Evolutionary conservation across 768 basidiomycete genomes (phyloP).

Genomic region (Rhodotorula babjevae): DNA sequence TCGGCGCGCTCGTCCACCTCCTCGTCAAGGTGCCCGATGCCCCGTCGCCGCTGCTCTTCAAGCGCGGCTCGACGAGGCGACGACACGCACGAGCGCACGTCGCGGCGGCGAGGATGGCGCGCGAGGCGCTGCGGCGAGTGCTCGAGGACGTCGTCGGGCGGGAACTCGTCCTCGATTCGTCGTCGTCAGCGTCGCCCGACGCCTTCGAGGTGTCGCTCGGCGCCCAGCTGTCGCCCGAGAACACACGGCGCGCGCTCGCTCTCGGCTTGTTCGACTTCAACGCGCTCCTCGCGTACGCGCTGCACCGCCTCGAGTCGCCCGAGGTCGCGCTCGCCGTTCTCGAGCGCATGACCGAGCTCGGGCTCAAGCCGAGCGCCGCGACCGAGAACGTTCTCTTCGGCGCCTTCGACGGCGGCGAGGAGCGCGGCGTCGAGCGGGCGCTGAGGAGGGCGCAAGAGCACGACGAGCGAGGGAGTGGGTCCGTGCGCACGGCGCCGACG

Average conservation of each 20-base stretch:
- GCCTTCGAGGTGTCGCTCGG: not conserved
- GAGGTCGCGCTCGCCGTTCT: slow-evolving; percentile 31
- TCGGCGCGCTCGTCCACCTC: slow-evolving; percentile 9
- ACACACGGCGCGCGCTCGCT: not conserved
- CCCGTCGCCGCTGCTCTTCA: slow-evolving; percentile 7
- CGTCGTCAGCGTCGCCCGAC: not conserved
- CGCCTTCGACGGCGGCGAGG: not conserved
- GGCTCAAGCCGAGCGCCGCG: slow-evolving; percentile 11
- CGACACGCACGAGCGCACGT: slow-evolving; percentile 4
- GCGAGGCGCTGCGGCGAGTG: slow-evolving; percentile 22
- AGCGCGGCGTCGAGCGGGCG: not conserved
- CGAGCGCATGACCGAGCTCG: slow-evolving; percentile 11
- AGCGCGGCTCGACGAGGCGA: not conserved
- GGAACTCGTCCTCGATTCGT: not conserved
- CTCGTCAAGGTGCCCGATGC: slow-evolving; percentile 20
- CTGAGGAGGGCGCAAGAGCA: not conserved
- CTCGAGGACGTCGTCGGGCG: slow-evolving; percentile 19
- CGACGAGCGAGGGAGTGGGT: not conserved
- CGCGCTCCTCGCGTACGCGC: slow-evolving; percentile 25
- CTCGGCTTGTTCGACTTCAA: slow-evolving; percentile 13
- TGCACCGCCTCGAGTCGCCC: slow-evolving; percentile 23
- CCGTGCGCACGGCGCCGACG: slow-evolving; percentile 52
- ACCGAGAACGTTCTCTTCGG: slow-evolving; percentile 30
- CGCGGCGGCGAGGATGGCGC: slow-evolving; percentile 17
- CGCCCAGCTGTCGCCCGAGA: too few relatives aligned